A percentile compares a stretch with the other conserved stretches of the same genome.
Conservation (phyloP, 2,329 filamentous ascomycete species). For the Colletotrichum paranaense region DNA sequence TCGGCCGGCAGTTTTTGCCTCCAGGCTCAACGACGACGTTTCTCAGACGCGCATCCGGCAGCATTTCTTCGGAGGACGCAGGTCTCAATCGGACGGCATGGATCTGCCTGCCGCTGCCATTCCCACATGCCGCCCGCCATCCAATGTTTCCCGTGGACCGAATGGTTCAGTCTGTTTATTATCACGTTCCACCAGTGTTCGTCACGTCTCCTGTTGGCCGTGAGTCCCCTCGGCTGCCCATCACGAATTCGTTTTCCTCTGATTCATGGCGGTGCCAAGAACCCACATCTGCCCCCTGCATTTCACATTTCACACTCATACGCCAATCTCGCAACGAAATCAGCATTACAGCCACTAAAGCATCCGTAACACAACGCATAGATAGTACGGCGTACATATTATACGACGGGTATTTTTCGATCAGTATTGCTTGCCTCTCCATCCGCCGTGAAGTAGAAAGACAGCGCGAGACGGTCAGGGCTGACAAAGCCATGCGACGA, state of each 20-base stretch:
- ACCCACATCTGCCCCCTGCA: slow-evolving; percentile 28
- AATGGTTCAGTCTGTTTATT: background rate
- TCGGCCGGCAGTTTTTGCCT: background rate
- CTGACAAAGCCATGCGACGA: background rate
- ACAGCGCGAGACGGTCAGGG: background rate
- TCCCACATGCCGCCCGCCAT: slow-evolving; percentile 24
- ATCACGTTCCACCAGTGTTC: background rate
- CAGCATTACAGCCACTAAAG: background rate
- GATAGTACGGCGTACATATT: background rate
- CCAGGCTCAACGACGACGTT: background rate
- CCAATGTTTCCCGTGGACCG: background rate
- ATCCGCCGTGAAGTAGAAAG: background rate
- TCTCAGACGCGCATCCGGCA: background rate
- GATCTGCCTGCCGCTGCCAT: slow-evolving; percentile 17
- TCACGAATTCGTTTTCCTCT: slow-evolving; percentile 10
- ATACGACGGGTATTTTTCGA: too few relatives aligned
- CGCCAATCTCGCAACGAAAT: slow-evolving; percentile 5
- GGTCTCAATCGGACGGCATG: slow-evolving; percentile 17
- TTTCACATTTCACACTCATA: slow-evolving; percentile 8
- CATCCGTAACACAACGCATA: background rate
- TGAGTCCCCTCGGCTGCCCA: too few relatives aligned
- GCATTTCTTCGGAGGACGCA: background rate
- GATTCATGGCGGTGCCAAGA: slow-evolving; percentile 26
- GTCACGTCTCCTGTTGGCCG: background rate
- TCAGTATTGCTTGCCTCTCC: background rate